Evolutionary conservation across 2,329 filamentous ascomycete species (phyloP).

Genomic region (Sordariomycetes sp.): DNA sequence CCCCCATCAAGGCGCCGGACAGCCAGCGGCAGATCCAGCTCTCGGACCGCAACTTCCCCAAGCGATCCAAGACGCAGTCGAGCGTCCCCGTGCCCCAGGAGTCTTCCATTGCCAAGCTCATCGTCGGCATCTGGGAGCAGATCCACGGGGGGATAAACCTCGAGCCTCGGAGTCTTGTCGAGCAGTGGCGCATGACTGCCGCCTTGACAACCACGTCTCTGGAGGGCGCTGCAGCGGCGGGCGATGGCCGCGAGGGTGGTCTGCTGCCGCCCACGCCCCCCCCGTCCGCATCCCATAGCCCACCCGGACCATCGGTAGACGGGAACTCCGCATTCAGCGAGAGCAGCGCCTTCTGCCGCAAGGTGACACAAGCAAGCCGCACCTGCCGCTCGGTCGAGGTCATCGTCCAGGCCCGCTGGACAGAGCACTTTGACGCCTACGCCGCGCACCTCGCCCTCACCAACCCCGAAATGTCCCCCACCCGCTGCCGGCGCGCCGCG

Average conservation of each 20-base stretch:
- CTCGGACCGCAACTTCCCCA: conserved; percentile 10
- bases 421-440: conserved; percentile 38
- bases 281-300: not conserved
- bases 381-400: conserved; percentile 43
- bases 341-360: conserved; percentile 17
- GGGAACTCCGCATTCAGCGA: conserved; percentile 13
- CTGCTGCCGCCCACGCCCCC: not conserved
- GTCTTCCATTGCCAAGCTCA: conserved; percentile 14
- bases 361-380: conserved; percentile 26
- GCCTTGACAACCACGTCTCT: not conserved
- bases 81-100: conserved; percentile 10
- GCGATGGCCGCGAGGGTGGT: no score
- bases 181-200: conserved; percentile 12
- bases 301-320: not conserved
- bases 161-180: conserved; percentile 14
- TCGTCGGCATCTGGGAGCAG: conserved; percentile 19
- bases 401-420: conserved; percentile 43
- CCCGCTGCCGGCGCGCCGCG: conserved; percentile 35
- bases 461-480: conserved; percentile 23
- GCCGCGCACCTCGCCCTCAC: conserved; percentile 25
- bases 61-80: conserved; percentile 11
- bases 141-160: conserved; percentile 15
- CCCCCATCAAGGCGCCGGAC: not conserved
- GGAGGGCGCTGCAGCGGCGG: not conserved
- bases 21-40: conserved; percentile 14